Conservation (phyloP, 208 protist species). For the Lotmaria passim region DNA sequence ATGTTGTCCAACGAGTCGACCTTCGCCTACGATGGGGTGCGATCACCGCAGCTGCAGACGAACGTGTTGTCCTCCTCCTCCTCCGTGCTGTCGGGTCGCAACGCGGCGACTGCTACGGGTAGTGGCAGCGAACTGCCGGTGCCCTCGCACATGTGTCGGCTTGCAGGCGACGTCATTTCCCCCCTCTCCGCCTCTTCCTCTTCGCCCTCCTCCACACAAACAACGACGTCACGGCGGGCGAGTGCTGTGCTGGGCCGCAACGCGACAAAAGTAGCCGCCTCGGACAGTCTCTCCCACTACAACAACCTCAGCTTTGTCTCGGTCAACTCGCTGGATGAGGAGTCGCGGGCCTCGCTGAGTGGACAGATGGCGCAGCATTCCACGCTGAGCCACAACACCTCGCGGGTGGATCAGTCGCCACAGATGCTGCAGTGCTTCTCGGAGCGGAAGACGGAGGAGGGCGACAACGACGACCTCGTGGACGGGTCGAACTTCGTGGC, state of each 20-base stretch:
- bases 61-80: slow-evolving; percentile 5
- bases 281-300: slow-evolving; percentile 6
- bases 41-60: slow-evolving; percentile 7
- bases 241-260: slow-evolving; percentile 1
- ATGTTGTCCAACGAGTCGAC: slow-evolving; percentile 6
- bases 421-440: background rate
- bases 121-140: background rate
- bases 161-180: slow-evolving; percentile 10
- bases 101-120: background rate
- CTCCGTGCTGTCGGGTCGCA: background rate
- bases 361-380: background rate
- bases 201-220: slow-evolving; percentile 3
- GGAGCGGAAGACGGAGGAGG: background rate
- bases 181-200: slow-evolving; percentile 13
- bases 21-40: background rate
- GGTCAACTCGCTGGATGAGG: slow-evolving; percentile 4
- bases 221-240: background rate
- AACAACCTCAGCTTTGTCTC: slow-evolving; percentile 13
- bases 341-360: background rate
- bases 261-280: background rate
- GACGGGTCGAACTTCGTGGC: background rate
- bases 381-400: background rate
- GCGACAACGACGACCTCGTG: background rate
- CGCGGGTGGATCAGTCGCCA: background rate
- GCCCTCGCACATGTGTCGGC: background rate